These are phyloP conservation scores for Cucurbita moschata DNA, from an alignment of 306 rosid species.

Conservation along the genomic window DNA sequence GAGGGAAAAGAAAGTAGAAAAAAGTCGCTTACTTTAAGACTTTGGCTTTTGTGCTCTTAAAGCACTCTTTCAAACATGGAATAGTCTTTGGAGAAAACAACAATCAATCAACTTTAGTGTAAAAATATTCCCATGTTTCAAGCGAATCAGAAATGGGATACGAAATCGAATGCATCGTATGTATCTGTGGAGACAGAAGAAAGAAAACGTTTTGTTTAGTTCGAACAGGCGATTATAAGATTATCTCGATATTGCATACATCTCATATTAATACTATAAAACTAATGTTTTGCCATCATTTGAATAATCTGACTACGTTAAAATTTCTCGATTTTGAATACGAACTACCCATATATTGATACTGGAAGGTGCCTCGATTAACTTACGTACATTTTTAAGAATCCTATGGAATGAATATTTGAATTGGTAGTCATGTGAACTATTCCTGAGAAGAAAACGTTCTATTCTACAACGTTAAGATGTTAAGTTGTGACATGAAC, in stretches of 20 bases:
- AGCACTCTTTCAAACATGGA: background rate
- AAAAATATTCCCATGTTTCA: background rate
- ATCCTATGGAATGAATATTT: background rate
- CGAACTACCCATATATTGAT: background rate
- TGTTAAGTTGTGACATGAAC: background rate
- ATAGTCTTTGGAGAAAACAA: background rate
- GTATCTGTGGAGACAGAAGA: background rate
- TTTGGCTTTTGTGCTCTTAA: background rate
- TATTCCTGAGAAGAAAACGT: background rate
- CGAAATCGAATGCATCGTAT: background rate
- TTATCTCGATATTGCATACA: no score
- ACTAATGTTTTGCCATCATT: background rate
- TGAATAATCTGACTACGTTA: background rate
- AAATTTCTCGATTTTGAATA: background rate
- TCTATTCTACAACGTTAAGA: background rate
- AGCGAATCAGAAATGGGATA: background rate
- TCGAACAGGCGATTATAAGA: background rate
- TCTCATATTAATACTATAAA: background rate
- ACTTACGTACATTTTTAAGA: background rate
- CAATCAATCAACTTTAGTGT: no score
- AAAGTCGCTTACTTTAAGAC: background rate
- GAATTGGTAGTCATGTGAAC: background rate
- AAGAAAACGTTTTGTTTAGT: background rate
- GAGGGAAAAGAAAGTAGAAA: background rate
- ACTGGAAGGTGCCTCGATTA: background rate